Percentiles rank a stretch among this genome's conserved stretches.
phyloP scores from a whole-genome alignment of 257 asterid genomes.

The Verbascum thapsus region DNA sequence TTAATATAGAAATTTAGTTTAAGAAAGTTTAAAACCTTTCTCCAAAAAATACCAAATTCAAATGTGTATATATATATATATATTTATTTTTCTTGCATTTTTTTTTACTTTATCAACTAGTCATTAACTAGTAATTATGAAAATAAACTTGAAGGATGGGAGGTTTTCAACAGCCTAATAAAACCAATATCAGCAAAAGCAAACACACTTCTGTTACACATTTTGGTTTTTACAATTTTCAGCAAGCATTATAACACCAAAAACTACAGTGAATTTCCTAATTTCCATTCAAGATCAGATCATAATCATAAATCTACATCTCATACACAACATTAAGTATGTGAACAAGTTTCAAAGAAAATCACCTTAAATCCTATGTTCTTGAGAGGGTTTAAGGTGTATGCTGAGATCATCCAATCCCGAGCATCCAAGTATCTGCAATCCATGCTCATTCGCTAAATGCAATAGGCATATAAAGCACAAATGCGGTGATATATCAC shows the following conservation, averaged over 20 bases:
- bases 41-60: too few species aligned
- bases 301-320: conserved; percentile 16
- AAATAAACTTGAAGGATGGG: too few species aligned
- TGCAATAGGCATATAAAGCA: conserved; percentile 96
- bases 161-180: too few species aligned
- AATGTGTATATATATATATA: too few species aligned
- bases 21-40: too few species aligned
- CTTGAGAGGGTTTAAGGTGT: conserved; percentile 37
- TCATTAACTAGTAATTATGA: too few species aligned
- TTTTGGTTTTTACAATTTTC: conserved; percentile 13
- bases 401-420: conserved; percentile 73
- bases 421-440: conserved; percentile 58
- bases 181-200: too few species aligned
- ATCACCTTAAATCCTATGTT: conserved; percentile 12
- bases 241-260: conserved; percentile 20
- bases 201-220: too few species aligned
- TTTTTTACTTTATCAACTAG: too few species aligned
- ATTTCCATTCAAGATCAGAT: background rate
- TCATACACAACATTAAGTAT: conserved; percentile 2
- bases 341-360: conserved; percentile 10
- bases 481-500: conserved; percentile 82
- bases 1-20: too few species aligned
- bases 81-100: too few species aligned
- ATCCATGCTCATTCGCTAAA: conserved; percentile 89
- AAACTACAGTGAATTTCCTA: background rate